A percentile compares a stretch with the other conserved stretches of the same genome.
phyloP scores from a whole-genome alignment of 192 early-diverging fungal species.

The Rhizophagus clarus region DNA sequence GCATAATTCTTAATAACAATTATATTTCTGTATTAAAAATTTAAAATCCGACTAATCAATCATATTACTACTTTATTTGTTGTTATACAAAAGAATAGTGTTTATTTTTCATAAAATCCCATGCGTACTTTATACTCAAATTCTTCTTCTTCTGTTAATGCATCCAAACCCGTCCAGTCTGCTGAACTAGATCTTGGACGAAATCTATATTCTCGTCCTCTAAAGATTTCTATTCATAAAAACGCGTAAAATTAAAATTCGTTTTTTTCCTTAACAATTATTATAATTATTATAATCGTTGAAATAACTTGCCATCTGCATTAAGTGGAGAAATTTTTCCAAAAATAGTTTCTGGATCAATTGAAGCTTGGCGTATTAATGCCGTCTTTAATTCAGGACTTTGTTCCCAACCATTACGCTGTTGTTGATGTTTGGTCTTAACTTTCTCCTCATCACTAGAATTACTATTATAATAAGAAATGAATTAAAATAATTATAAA shows the following conservation, averaged over 20 bases:
- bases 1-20: too few species aligned
- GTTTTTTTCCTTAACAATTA: neutral
- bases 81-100: too few species aligned
- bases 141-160: constrained; percentile 18
- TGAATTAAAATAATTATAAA: neutral
- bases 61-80: too few species aligned
- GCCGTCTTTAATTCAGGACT: neutral
- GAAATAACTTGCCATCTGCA: neutral
- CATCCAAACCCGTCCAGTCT: constrained; percentile 21
- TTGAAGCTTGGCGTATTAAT: constrained; percentile 7
- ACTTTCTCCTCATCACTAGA: neutral
- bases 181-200: constrained; percentile 16
- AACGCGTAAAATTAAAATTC: neutral
- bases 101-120: neutral
- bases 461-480: neutral
- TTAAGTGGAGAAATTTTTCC: constrained; percentile 1
- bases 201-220: neutral
- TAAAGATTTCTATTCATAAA: constrained; percentile 7
- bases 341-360: constrained; percentile 28
- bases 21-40: too few species aligned
- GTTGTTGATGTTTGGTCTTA: constrained; percentile 39
- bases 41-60: too few species aligned
- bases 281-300: neutral
- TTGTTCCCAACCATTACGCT: constrained; percentile 14
- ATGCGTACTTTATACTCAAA: constrained; percentile 23